Conservation (phyloP, 108 stramenopile genomes). For the Cyclostephanos invisitatus region DNA sequence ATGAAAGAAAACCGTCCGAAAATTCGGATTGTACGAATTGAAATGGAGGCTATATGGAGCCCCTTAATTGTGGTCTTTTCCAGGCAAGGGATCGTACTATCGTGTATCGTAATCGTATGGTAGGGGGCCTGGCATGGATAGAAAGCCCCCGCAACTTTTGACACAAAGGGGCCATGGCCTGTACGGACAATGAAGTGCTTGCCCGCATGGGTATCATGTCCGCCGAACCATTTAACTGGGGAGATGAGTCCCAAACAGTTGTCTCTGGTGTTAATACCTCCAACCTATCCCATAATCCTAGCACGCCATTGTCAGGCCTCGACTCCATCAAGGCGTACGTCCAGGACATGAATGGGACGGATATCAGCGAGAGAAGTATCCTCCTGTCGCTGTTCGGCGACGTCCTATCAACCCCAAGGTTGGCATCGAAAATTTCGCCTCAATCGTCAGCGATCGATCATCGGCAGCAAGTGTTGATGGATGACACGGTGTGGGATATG, state of each 20-base stretch:
- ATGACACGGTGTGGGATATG: conserved; percentile 27
- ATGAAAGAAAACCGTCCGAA: too few relatives aligned
- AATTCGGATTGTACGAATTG: too few relatives aligned
- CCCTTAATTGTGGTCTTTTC: too few relatives aligned
- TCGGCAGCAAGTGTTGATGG: conserved; percentile 1
- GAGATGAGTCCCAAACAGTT: conserved; percentile 19
- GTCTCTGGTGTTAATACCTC: background rate
- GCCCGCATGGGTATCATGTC: conserved; percentile 21
- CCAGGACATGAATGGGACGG: conserved; percentile 10
- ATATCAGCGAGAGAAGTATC: conserved; percentile 22
- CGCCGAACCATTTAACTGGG: conserved; percentile 32
- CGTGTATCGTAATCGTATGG: too few relatives aligned
- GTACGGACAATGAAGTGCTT: conserved; percentile 21
- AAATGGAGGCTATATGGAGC: too few relatives aligned
- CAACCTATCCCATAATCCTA: background rate
- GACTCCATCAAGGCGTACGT: conserved; percentile 32
- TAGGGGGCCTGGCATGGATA: too few relatives aligned
- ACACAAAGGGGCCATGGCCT: background rate
- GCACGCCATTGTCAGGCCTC: conserved; percentile 31
- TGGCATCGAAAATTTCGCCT: conserved; percentile 13
- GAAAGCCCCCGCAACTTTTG: too few relatives aligned
- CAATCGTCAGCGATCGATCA: conserved; percentile 7
- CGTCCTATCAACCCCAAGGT: conserved; percentile 10
- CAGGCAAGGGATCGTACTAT: too few relatives aligned
- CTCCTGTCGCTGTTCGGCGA: conserved; percentile 26